These are phyloP conservation scores for Coniosporium tulheliwenetii DNA, from an alignment of 2,329 filamentous ascomycete genomes.

Conservation along the genomic window DNA sequence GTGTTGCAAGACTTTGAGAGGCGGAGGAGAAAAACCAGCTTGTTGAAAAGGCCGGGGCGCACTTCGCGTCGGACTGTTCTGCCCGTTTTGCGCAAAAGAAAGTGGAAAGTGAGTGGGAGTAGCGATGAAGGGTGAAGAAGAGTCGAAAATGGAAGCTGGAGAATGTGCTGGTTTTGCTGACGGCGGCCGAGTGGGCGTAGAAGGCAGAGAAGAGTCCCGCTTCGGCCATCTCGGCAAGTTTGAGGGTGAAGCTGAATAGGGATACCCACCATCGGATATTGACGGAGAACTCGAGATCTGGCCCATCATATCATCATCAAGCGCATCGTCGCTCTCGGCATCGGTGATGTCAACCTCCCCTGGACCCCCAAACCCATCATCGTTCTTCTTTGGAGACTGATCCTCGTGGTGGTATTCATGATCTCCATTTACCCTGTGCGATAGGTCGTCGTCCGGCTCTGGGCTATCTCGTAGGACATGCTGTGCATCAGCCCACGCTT, in stretches of 20 bases:
- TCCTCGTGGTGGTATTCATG: slow-evolving; percentile 15
- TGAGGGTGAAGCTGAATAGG: slow-evolving; percentile 17
- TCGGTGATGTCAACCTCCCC: slow-evolving; percentile 46
- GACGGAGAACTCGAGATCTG: slow-evolving; percentile 97
- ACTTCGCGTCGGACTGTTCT: background rate
- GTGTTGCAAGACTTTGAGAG: no score
- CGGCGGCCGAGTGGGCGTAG: slow-evolving; percentile 15
- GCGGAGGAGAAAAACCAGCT: no score
- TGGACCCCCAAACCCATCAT: slow-evolving; percentile 14
- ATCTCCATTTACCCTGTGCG: slow-evolving; percentile 11
- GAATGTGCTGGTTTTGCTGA: slow-evolving; percentile 10
- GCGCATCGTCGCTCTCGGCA: slow-evolving; percentile 51
- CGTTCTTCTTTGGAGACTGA: slow-evolving; percentile 17
- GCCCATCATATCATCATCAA: slow-evolving; percentile 94
- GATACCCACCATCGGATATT: slow-evolving; percentile 94
- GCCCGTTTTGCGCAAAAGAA: slow-evolving; percentile 1
- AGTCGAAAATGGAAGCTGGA: slow-evolving; percentile 10
- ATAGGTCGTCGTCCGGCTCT: slow-evolving; percentile 45
- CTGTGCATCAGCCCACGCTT: slow-evolving; percentile 24
- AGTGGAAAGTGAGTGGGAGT: slow-evolving; percentile 12
- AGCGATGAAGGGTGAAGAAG: slow-evolving; percentile 14
- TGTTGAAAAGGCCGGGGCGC: no score
- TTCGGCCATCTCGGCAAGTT: slow-evolving; percentile 17
- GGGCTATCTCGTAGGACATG: slow-evolving; percentile 19
- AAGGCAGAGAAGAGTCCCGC: slow-evolving; percentile 25